Base-by-base conservation (phyloP, 495 filamentous ascomycete genomes). In the Polyplosphaeria fusca region DNA sequence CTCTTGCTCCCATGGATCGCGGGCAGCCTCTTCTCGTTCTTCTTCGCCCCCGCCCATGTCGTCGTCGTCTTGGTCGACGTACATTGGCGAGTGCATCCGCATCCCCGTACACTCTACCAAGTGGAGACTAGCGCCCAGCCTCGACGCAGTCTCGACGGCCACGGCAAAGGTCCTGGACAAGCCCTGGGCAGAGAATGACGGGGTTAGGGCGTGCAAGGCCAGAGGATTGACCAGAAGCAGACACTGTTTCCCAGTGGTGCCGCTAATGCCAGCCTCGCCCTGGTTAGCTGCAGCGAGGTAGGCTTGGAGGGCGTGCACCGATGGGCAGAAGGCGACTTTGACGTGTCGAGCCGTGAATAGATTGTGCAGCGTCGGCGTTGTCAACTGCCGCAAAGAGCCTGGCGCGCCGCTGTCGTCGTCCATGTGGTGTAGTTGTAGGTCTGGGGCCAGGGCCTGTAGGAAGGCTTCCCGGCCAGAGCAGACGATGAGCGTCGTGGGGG, bases 101-200 rank as follows among this genome's bases (percentile, higher is more conserved):
- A 41, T 50, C 11, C 20, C 37, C 37, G 18, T 51, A 27, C 61
- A 67, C 42, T 74, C 71, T 2, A 51, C 65, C 19, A 72, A 24
- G n/a, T 67, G 16, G 2, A 73, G 62, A 47, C 41, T 37, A 19
- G 49, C 60, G 4, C 43, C 22, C 0, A 53, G 43, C 16, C 48
- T 52, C 20, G 43, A 42, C 1, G 85, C 83, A 5, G 82, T 75
- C 61, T 94, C 90, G 24, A 91, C 81, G 5, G 86, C 71, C 20
- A 70, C 68, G 11, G 90, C 80, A 14, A 87, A 73, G 4, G 84
- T 88, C 63, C 83, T 81, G 45, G 81, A 81, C 4, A 96, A 68
- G 0, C 89, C 91, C 68, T 95, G 90, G 0, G 85, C 89, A 39
- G 87, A 91, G 77, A 86, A 91, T 63, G 93, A 88, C 51, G 81